phyloP scores from a whole-genome alignment of 2,329 filamentous ascomycete genomes.

The Dothistroma pini region DNA sequence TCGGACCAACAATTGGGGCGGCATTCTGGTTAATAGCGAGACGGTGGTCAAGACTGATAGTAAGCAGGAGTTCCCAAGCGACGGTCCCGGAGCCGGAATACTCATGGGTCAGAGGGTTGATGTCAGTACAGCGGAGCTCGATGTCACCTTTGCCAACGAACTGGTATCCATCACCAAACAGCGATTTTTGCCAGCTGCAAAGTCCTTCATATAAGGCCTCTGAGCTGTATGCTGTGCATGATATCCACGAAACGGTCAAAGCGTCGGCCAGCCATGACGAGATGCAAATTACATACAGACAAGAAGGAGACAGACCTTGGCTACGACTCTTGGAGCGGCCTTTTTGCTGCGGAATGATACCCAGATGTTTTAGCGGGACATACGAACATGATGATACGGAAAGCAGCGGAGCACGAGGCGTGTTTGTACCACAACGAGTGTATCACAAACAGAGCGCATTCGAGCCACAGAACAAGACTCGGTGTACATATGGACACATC shows the following conservation, averaged over 20 bases:
- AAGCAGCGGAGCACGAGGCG: neutral
- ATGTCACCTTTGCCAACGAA: constrained; percentile 41
- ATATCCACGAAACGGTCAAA: neutral
- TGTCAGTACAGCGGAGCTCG: constrained; percentile 36
- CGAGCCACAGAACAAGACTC: neutral
- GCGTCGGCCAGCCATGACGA: neutral
- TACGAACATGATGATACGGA: neutral
- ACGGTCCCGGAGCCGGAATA: constrained; percentile 23
- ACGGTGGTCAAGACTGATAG: constrained; percentile 33
- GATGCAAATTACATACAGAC: neutral
- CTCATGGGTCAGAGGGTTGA: constrained; percentile 30
- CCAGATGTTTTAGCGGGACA: neutral
- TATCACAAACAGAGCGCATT: neutral
- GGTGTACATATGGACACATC: neutral
- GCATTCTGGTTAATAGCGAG: constrained; percentile 37
- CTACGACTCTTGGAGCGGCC: neutral
- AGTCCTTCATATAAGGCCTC: constrained; percentile 3
- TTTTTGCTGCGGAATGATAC: neutral
- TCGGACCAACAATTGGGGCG: constrained; percentile 30
- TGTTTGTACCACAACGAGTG: neutral
- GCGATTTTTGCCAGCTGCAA: constrained; percentile 25
- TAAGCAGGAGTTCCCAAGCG: constrained; percentile 25
- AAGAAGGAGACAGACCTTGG: neutral
- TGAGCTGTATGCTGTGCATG: neutral
- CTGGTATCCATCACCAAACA: constrained; percentile 32